Percentiles rank a stretch among this genome's conserved stretches.
These are phyloP conservation scores for Passiflora organensis DNA, from an alignment of 345 rosid species.

Conservation along the genomic window DNA sequence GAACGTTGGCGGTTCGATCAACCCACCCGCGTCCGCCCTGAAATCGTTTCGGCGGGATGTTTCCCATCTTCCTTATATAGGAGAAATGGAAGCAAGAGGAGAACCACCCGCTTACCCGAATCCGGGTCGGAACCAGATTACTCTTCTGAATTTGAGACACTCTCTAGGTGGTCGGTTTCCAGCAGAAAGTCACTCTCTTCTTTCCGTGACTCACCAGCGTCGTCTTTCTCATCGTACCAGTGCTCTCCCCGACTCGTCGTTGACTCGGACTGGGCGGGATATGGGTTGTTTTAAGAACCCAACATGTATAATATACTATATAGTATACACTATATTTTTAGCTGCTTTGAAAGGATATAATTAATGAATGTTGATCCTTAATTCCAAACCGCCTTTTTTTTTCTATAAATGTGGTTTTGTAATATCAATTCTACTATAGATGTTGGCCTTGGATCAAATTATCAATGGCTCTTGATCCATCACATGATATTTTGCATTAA, in stretches of 20 bases:
- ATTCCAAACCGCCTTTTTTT: too few relatives aligned
- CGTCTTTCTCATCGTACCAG: conserved; percentile 57
- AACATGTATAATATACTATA: not conserved
- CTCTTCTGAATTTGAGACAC: conserved; percentile 39
- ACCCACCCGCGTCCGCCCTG: conserved; percentile 32
- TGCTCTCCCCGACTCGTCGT: conserved; percentile 50
- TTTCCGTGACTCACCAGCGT: conserved; percentile 46
- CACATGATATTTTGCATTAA: too few relatives aligned
- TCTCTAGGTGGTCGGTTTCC: conserved; percentile 52
- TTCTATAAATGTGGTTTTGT: too few relatives aligned
- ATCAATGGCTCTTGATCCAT: too few relatives aligned
- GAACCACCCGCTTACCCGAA: conserved; percentile 8
- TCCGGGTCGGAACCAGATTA: conserved; percentile 28
- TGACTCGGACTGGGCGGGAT: conserved; percentile 68
- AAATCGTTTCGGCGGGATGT: conserved; percentile 53
- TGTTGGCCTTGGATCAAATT: too few relatives aligned
- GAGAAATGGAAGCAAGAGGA: conserved; percentile 29
- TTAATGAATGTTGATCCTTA: too few relatives aligned
- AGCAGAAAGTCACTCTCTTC: conserved; percentile 54
- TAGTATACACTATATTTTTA: too few relatives aligned
- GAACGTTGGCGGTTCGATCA: conserved; percentile 50
- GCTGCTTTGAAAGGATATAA: too few relatives aligned
- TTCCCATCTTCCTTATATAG: conserved; percentile 50
- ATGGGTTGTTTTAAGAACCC: conserved; percentile 53
- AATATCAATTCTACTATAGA: too few relatives aligned